These are phyloP conservation scores for Aspergillus tamarii DNA, from an alignment of 2,329 filamentous ascomycete genomes.

Conservation along the genomic window DNA sequence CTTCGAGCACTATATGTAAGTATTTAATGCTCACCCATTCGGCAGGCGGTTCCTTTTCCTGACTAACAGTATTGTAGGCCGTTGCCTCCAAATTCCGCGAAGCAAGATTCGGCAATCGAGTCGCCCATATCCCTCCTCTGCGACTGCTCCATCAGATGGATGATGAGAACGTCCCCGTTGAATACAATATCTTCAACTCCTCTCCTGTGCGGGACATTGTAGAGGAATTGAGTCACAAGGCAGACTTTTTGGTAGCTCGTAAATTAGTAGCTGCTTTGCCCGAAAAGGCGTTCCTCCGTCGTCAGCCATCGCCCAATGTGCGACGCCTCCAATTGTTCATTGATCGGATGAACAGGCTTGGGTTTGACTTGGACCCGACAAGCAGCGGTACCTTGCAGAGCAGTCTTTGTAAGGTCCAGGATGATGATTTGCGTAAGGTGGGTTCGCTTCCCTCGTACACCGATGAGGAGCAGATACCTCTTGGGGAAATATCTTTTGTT, in stretches of 20 bases:
- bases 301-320: constrained; percentile 81
- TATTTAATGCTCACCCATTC: constrained; percentile 15
- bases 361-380: constrained; percentile 84
- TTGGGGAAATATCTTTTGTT: neutral
- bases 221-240: constrained; percentile 92
- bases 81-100: constrained; percentile 91
- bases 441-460: constrained; percentile 17
- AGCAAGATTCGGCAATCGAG: constrained; percentile 77
- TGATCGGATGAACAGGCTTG: constrained; percentile 89
- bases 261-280: constrained; percentile 78
- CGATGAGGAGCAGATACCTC: neutral
- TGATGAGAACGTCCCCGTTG: constrained; percentile 96
- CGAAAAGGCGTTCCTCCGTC: constrained; percentile 88
- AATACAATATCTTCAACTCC: constrained; percentile 94
- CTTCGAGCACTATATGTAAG: constrained; percentile 76
- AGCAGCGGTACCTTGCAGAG: constrained; percentile 92
- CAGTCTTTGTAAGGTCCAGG: constrained; percentile 90
- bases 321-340: constrained; percentile 88
- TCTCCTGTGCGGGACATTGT: constrained; percentile 88
- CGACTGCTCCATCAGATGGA: constrained; percentile 91
- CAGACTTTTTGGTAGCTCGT: constrained; percentile 85
- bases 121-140: constrained; percentile 78
- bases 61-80: constrained; percentile 50
- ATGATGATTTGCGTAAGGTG: constrained; percentile 81
- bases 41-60: neutral